phyloP scores from a whole-genome alignment of 2,329 filamentous ascomycete genomes.

The Calonectria pauciramosa region DNA sequence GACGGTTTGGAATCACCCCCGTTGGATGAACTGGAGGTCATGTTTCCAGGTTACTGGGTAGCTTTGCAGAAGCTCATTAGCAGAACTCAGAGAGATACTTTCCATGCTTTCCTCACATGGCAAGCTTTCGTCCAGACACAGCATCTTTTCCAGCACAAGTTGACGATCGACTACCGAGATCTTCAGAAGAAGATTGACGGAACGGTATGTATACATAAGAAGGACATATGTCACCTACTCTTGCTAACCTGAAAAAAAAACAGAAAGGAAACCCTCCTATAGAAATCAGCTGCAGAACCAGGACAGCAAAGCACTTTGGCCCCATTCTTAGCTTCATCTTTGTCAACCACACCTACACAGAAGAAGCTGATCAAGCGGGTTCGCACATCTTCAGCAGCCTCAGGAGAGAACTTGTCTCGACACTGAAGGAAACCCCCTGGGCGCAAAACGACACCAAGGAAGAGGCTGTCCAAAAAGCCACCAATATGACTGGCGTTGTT shows the following conservation, averaged over 20 bases:
- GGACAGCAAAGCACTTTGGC: slow-evolving; percentile 25
- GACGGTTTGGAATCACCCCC: neutral
- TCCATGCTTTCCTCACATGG: slow-evolving; percentile 33
- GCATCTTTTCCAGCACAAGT: slow-evolving; percentile 9
- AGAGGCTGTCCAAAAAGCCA: slow-evolving; percentile 16
- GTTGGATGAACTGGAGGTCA: slow-evolving; percentile 27
- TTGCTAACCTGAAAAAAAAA: neutral
- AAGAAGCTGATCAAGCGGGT: neutral
- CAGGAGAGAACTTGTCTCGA: slow-evolving; percentile 5
- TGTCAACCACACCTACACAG: slow-evolving; percentile 1
- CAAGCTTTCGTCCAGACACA: slow-evolving; percentile 36
- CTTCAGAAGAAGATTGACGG: slow-evolving; percentile 15
- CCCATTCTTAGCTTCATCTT: slow-evolving; percentile 20
- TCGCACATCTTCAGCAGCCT: slow-evolving; percentile 9
- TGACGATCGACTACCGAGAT: neutral
- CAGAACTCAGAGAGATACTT: slow-evolving; percentile 7
- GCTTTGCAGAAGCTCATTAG: slow-evolving; percentile 14
- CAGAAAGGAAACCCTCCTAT: neutral
- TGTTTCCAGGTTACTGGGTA: slow-evolving; percentile 21
- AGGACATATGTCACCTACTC: neutral
- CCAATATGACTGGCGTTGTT: slow-evolving; percentile 2
- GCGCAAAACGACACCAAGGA: slow-evolving; percentile 11
- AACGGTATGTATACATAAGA: slow-evolving; percentile 7
- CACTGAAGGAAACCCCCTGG: slow-evolving; percentile 24
- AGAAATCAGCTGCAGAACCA: slow-evolving; percentile 7